Evolutionary conservation across 1,284 basidiomycete species (phyloP).

Genomic region (Cryptococcus wingfieldii): DNA sequence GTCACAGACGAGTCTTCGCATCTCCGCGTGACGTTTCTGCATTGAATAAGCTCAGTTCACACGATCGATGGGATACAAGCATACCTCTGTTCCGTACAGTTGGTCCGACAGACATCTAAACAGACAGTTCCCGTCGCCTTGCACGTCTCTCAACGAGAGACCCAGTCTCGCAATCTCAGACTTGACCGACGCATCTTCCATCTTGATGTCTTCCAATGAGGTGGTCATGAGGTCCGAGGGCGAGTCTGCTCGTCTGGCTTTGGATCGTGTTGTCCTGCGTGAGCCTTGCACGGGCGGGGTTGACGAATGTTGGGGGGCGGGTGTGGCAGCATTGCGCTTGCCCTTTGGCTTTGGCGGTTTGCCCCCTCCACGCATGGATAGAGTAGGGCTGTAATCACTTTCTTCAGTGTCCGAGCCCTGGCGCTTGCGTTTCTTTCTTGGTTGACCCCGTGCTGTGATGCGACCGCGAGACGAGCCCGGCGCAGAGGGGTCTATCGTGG

Average conservation of each 20-base stretch:
- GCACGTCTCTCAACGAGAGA: conserved; percentile 35
- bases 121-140: conserved; percentile 45
- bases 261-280: conserved; percentile 12
- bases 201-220: conserved; percentile 13
- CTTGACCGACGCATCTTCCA: conserved; percentile 13
- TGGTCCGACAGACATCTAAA: conserved; percentile 42
- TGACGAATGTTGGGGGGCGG: background rate
- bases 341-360: background rate
- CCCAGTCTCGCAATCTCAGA: conserved; percentile 25
- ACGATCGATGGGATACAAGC: background rate
- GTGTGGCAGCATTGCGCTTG: background rate
- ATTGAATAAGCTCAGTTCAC: background rate
- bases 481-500: no score
- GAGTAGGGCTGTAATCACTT: no score
- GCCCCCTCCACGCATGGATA: no score
- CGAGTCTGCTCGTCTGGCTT: conserved; percentile 12
- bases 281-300: background rate
- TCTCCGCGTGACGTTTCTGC: conserved; percentile 31
- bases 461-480: no score
- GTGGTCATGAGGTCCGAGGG: conserved; percentile 14
- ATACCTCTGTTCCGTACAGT: conserved; percentile 33
- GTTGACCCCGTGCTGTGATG: no score
- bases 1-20: conserved; percentile 40
- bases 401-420: no score
- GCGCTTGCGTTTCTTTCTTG: no score